Percentiles rank a stretch among this genome's conserved stretches.
These are phyloP conservation scores for Heterotrichella gracilis DNA, from an alignment of 352 stramenopile genomes.

Conservation along the genomic window DNA sequence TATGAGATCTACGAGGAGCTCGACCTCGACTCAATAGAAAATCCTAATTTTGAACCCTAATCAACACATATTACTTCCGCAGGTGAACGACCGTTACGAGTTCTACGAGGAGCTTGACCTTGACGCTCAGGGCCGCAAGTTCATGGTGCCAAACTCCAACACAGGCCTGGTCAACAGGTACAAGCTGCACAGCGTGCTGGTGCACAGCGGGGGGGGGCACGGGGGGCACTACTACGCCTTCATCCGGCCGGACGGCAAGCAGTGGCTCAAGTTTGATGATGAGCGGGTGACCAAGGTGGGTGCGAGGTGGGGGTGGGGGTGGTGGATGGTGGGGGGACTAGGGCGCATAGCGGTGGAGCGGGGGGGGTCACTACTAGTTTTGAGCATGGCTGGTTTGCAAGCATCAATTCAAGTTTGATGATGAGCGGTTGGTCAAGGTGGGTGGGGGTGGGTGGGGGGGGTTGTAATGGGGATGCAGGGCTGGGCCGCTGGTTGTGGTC, in stretches of 20 bases:
- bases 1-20: too few relatives aligned
- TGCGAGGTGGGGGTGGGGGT: too few relatives aligned
- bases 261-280: conserved; percentile 19
- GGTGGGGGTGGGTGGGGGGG: too few relatives aligned
- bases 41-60: too few relatives aligned
- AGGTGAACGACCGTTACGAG: conserved; percentile 24
- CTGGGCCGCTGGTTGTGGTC: too few relatives aligned
- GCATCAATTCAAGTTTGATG: conserved; percentile 18
- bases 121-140: conserved; percentile 17
- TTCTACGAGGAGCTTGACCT: conserved; percentile 20
- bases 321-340: too few relatives aligned
- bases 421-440: conserved; percentile 16
- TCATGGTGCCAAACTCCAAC: too few relatives aligned
- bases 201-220: conserved; percentile 52
- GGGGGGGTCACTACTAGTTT: conserved; percentile 59
- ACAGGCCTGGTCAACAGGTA: conserved; percentile 23
- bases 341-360: too few relatives aligned
- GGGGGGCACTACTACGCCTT: conserved; percentile 65
- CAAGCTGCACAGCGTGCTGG: conserved; percentile 54
- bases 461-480: too few relatives aligned
- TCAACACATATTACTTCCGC: too few relatives aligned
- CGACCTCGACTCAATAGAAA: too few relatives aligned
- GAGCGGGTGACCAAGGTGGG: too few relatives aligned
- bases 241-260: conserved; percentile 27
- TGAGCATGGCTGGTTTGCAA: conserved; percentile 32